A percentile compares a stretch with the other conserved stretches of the same genome.
phyloP scores from a whole-genome alignment of 345 rosid species.

The Cardamine resedifolia region DNA sequence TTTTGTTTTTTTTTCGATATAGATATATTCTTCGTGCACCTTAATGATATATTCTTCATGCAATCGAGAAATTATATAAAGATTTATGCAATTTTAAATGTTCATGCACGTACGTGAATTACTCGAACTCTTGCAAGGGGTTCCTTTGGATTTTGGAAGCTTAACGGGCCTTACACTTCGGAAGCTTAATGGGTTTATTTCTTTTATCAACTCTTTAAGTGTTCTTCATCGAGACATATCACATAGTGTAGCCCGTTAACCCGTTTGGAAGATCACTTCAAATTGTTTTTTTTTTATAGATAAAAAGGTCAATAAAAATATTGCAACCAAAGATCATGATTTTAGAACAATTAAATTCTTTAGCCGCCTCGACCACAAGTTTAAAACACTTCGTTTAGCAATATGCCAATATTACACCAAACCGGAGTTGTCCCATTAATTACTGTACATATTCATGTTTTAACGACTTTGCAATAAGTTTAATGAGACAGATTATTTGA shows the following conservation, averaged over 20 bases:
- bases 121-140: not conserved
- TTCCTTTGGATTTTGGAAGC: not conserved
- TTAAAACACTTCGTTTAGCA: not conserved
- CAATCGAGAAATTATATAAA: not conserved
- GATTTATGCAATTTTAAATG: too few relatives aligned
- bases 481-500: not conserved
- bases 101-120: slow-evolving; percentile 3
- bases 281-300: too few relatives aligned
- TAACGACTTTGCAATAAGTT: not conserved
- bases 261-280: too few relatives aligned
- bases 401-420: not conserved
- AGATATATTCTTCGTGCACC: not conserved
- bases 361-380: not conserved
- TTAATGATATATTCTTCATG: not conserved
- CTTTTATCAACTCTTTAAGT: not conserved
- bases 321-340: not conserved
- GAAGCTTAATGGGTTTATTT: not conserved
- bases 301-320: too few relatives aligned
- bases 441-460: not conserved
- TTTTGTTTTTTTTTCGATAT: not conserved
- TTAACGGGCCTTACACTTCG: not conserved
- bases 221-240: not conserved
- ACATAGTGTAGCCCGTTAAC: too few relatives aligned
- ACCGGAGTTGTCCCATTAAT: not conserved
- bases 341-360: not conserved